Evolutionary conservation across 176 grass and related monocot genomes (phyloP), one percentile per base, ranked within the genome.

Genomic region (Juncus inflexus): DNA sequence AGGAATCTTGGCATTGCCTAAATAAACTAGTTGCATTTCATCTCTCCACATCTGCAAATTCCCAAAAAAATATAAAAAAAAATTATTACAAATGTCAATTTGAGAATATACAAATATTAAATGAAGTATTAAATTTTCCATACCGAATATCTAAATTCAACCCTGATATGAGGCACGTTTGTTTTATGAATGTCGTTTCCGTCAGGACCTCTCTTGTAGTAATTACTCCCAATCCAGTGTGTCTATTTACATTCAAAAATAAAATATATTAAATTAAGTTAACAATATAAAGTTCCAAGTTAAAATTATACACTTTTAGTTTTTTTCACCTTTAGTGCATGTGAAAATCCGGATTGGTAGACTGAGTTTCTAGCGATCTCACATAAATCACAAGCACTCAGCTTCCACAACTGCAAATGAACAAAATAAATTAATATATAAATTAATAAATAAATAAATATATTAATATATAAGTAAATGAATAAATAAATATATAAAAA

Each of bases 381-480:
- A 84, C 94, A 99, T 80, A 99, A 80, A 80, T 99, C 94, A 63
- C 94, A 99, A 49, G 94, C 81, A 82, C 78, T 99, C 43, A 99
- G 85, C 78, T 92, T 99, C 94, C 94, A 99, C 10, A 99, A 65
- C 94, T 99, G 77, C 74, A 84, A 72, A 55, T 47, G 9, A 28
- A 28, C 19, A 47, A 47, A 47, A 28, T 28, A 28, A 47, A 47
- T 47, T 6, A 5, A 47, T 47, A 47, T 6, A 47, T 47, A 47
- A 47, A 9, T 9, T 28, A 52, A 59, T 12, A 40, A 59, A 6
- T 57, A 58, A n/a, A 28, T 1, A 71, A 59, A 9, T 19, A 9
- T 41, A 58, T 12, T 42, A 36, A 5, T 55, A 4, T 4, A 7
- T 67, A 3, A 59, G 42, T 67, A 37, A 7, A 65, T 47, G 9